phyloP scores from a whole-genome alignment of 495 filamentous ascomycete species.

The Lasiosphaeria hispida region DNA sequence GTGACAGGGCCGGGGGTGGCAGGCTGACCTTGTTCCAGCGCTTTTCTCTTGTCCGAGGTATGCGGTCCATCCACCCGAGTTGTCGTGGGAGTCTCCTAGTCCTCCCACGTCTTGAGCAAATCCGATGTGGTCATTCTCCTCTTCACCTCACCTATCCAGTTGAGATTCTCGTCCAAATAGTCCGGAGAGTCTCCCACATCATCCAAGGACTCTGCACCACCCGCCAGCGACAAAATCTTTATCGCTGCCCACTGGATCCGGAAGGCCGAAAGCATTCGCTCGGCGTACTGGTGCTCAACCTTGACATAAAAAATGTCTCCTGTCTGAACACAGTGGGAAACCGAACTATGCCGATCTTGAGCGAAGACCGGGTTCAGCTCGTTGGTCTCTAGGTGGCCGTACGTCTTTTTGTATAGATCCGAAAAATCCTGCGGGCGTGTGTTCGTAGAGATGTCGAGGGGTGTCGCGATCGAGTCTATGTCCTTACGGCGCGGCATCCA shows the following conservation, averaged over 20 bases:
- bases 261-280: not conserved
- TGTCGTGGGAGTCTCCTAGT: not conserved
- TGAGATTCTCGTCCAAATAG: not conserved
- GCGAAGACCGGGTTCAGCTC: not conserved
- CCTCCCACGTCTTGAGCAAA: not conserved
- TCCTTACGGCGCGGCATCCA: conserved; percentile 1
- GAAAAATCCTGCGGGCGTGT: conserved; percentile 1
- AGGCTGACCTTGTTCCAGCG: conserved; percentile 4
- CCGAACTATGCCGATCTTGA: not conserved
- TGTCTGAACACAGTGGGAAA: not conserved
- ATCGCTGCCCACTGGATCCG: not conserved
- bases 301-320: too few relatives aligned
- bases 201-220: not conserved
- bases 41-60: too few relatives aligned
- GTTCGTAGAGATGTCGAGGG: not conserved
- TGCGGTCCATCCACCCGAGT: not conserved
- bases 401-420: not conserved
- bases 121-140: not conserved
- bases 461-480: not conserved
- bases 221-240: conserved; percentile 1
- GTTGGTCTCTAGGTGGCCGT: not conserved
- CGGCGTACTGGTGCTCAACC: not conserved
- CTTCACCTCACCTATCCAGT: not conserved
- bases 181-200: not conserved
- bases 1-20: conserved; percentile 3